Base-by-base conservation (phyloP, 2,329 filamentous ascomycete species). In the Fusarium denticulatum region DNA sequence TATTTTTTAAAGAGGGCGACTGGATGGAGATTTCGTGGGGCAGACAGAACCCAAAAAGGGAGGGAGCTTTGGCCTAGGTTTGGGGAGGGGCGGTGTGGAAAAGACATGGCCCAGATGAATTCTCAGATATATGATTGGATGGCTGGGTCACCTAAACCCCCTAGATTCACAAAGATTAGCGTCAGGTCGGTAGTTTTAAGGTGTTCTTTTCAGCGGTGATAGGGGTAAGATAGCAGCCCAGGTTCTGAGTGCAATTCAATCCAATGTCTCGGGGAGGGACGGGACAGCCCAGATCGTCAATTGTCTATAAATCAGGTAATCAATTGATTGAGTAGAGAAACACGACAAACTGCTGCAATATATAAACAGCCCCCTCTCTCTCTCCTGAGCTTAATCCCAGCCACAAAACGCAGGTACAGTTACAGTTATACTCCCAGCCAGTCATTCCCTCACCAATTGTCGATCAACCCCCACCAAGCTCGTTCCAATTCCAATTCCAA, bases 331-430 rank as follows among this genome's bases (percentile, higher is more conserved):
- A 52, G n/a, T 34, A n/a, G 18, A 42, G 26, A 15, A 12, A n/a
- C 24, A 22, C 15, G 20, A 64, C 6, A 4, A 24, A 24, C 10
- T 50, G 20, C n/a, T 26, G 20, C 12, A 15, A 61, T 11, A 36
- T 22, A 28, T n/a, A 22, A 43, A 18, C 3, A 36, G 34, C 15
- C 34, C 18, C 34, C 42, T 50, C 26, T 22, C 42, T 32, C 52
- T 28, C 46, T 32, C 45, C 30, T 46, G 40, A 39, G 58, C n/a
- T 63, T 32, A 46, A 57, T 47, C 28, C 45, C 63, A 60, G 58
- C 67, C 71, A 57, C 67, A 56, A 72, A 58, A 73, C 71, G 71
- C 71, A 73, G 71, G 71, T 74, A 73, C 71, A 61, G 67, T 47
- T 72, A 73, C 71, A 61, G 67, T 56, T 47, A n/a, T 52, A 61